These are phyloP conservation scores for Didymella pinodella DNA, from an alignment of 2,329 filamentous ascomycete genomes.

Conservation along the genomic window DNA sequence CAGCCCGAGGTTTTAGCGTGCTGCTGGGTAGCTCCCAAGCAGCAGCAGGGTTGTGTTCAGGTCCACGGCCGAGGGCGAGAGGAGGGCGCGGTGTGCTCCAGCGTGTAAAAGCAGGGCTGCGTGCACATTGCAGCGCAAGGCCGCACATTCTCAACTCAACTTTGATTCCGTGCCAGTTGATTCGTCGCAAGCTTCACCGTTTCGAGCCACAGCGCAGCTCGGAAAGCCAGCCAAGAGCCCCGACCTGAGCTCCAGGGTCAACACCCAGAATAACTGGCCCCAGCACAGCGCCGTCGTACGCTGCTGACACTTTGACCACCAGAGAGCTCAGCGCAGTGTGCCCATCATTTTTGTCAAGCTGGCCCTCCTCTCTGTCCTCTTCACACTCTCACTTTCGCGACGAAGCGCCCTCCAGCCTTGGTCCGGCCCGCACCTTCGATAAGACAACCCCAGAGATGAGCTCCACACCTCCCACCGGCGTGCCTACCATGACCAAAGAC, in stretches of 20 bases:
- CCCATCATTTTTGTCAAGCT: slow-evolving; percentile 18
- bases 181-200: slow-evolving; percentile 23
- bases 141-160: neutral
- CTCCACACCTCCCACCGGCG: slow-evolving; percentile 56
- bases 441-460: slow-evolving; percentile 62
- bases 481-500: slow-evolving; percentile 51
- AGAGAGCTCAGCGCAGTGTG: slow-evolving; percentile 13
- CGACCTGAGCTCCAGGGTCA: slow-evolving; percentile 12
- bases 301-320: slow-evolving; percentile 33
- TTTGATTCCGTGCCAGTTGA: neutral
- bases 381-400: slow-evolving; percentile 61
- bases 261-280: slow-evolving; percentile 25
- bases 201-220: slow-evolving; percentile 17
- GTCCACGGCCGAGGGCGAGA: slow-evolving; percentile 11
- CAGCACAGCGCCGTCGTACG: slow-evolving; percentile 19
- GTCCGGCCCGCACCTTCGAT: slow-evolving; percentile 79
- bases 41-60: neutral
- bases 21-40: slow-evolving; percentile 1
- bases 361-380: slow-evolving; percentile 24
- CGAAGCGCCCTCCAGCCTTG: slow-evolving; percentile 94
- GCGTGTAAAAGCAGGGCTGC: neutral
- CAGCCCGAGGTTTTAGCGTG: slow-evolving; percentile 4
- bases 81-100: neutral
- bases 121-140: neutral
- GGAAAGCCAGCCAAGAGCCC: slow-evolving; percentile 16